Conservation (phyloP, 495 filamentous ascomycete species). For the Halenospora varia region DNA sequence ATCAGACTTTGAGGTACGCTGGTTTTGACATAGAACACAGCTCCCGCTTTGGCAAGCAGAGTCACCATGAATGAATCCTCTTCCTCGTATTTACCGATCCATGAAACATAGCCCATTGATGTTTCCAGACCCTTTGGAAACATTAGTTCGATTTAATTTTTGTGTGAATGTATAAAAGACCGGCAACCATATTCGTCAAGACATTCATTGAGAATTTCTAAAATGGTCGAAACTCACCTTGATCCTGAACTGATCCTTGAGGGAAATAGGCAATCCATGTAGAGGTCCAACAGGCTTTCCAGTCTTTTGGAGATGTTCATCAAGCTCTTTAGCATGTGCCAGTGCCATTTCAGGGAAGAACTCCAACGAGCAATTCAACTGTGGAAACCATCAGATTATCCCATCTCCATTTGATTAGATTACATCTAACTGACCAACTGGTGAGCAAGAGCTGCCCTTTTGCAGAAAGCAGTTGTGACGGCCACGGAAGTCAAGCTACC, state of each 20-base stretch:
- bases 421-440: constrained; percentile 46
- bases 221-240: constrained; percentile 47
- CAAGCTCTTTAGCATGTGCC: constrained; percentile 51
- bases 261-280: constrained; percentile 62
- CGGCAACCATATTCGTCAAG: constrained; percentile 42
- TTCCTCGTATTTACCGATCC: constrained; percentile 46
- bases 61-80: constrained; percentile 38
- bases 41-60: constrained; percentile 48
- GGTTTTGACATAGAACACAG: constrained; percentile 64
- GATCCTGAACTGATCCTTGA: constrained; percentile 66
- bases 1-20: constrained; percentile 54
- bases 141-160: not conserved
- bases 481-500: constrained; percentile 37
- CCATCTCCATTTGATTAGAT: not conserved
- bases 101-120: constrained; percentile 51
- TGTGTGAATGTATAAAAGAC: constrained; percentile 45
- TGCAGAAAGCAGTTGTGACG: constrained; percentile 39
- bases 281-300: constrained; percentile 54
- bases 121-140: constrained; percentile 43
- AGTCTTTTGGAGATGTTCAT: constrained; percentile 43
- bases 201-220: too few species aligned
- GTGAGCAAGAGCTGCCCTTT: constrained; percentile 56
- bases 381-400: constrained; percentile 15
- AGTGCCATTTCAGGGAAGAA: constrained; percentile 61
- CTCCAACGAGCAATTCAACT: constrained; percentile 62